phyloP scores from a whole-genome alignment of 176 grass and related monocot genomes.

The Paspalum vaginatum region DNA sequence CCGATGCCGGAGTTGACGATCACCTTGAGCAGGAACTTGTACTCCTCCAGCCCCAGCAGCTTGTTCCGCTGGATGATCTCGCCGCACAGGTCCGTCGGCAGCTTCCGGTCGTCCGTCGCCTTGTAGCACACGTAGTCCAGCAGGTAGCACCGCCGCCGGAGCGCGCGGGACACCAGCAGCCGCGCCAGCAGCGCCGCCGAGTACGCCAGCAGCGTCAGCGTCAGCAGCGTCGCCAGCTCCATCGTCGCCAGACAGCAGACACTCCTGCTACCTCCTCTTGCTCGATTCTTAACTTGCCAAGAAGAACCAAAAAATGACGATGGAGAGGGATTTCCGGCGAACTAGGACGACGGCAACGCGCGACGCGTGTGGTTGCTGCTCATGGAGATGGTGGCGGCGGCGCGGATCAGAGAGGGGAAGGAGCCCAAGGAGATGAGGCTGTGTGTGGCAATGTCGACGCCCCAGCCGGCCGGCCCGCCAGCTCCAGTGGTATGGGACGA shows the following conservation, averaged over 20 bases:
- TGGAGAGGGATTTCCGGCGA: background rate
- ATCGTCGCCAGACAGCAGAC: background rate
- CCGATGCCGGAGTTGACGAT: slow-evolving; percentile 95
- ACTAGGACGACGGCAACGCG: slow-evolving; percentile 24
- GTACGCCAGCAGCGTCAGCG: slow-evolving; percentile 51
- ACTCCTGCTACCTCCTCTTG: background rate
- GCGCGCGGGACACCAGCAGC: slow-evolving; percentile 37
- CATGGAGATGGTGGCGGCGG: slow-evolving; percentile 5
- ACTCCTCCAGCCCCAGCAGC: slow-evolving; percentile 77
- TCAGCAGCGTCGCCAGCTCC: slow-evolving; percentile 56
- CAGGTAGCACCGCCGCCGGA: slow-evolving; percentile 69
- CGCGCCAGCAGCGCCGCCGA: slow-evolving; percentile 40
- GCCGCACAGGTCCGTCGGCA: slow-evolving; percentile 82
- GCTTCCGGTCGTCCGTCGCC: slow-evolving; percentile 81
- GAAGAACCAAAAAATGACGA: background rate
- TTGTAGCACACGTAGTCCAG: slow-evolving; percentile 94
- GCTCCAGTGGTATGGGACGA: background rate
- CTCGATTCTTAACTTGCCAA: background rate
- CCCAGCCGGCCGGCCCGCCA: background rate
- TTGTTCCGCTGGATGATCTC: slow-evolving; percentile 89
- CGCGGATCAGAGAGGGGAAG: background rate
- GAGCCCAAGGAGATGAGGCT: background rate
- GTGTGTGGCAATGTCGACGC: background rate
- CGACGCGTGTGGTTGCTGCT: slow-evolving; percentile 4
- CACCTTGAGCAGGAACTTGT: slow-evolving; percentile 98